A percentile compares a stretch with the other conserved stretches of the same genome.
These are phyloP conservation scores for Murraya koenigii DNA, from an alignment of 345 rosid genomes.

Conservation along the genomic window DNA sequence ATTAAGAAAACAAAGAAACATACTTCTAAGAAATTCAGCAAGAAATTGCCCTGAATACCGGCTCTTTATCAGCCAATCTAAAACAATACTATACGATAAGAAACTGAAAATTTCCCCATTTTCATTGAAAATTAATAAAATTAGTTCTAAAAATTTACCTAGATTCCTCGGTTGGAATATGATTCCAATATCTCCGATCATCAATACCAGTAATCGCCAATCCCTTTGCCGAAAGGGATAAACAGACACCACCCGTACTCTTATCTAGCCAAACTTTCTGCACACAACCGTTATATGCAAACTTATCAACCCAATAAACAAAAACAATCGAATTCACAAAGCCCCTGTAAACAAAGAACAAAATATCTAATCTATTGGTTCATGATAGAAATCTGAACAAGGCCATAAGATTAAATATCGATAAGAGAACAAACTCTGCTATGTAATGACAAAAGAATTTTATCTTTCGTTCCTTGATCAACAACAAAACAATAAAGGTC, in stretches of 20 bases:
- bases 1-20: constrained; percentile 16
- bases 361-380: not conserved
- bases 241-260: constrained; percentile 61
- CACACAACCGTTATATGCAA: constrained; percentile 18
- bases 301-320: constrained; percentile 7
- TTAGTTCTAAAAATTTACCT: constrained; percentile 44
- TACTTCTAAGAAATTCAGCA: constrained; percentile 22
- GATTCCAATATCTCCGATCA: constrained; percentile 94
- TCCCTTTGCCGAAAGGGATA: constrained; percentile 65
- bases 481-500: not conserved
- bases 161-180: constrained; percentile 76
- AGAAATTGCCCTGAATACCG: constrained; percentile 20
- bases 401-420: not conserved
- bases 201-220: constrained; percentile 78
- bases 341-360: not conserved
- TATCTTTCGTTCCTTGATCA: not conserved
- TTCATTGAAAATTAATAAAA: not conserved
- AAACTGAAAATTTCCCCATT: constrained; percentile 21
- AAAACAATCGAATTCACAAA: not conserved
- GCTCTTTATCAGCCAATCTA: constrained; percentile 26
- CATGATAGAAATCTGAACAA: not conserved
- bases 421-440: not conserved
- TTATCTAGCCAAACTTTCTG: constrained; percentile 90
- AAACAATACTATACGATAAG: constrained; percentile 15
- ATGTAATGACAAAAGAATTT: not conserved